Conservation (phyloP, 2,329 filamentous ascomycete genomes). For the Ophiostoma triangulosporum region DNA sequence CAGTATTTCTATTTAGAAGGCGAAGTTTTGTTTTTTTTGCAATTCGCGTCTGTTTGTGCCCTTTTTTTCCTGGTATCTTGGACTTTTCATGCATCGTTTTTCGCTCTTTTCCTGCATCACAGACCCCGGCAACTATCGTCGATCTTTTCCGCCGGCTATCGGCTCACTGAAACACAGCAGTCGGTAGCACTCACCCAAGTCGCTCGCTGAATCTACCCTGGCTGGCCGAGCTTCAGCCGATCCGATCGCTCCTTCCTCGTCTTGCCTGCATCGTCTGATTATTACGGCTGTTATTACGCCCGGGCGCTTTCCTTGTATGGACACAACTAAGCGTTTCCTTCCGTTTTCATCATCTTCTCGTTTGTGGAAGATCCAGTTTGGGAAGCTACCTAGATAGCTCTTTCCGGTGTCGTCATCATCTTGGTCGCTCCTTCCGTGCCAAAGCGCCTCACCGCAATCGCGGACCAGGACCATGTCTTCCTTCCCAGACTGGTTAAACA, state of each 20-base stretch:
- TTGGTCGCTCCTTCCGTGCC: neutral
- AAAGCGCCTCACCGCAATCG: neutral
- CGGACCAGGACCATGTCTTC: conserved; percentile 6
- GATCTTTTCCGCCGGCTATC: neutral
- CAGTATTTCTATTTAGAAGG: neutral
- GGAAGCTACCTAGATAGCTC: neutral
- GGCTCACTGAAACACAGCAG: neutral
- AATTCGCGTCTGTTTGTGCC: neutral
- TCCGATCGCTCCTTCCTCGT: neutral
- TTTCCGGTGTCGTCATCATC: neutral
- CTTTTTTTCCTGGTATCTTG: neutral
- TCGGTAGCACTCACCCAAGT: neutral
- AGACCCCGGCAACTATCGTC: neutral
- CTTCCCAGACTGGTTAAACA: conserved; percentile 8
- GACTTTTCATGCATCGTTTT: neutral
- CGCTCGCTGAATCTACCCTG: neutral
- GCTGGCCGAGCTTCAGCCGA: neutral
- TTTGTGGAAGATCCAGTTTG: too few species aligned
- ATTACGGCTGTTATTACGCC: neutral
- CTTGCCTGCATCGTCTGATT: neutral
- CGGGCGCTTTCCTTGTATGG: neutral
- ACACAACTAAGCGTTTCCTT: neutral
- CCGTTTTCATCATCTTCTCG: neutral
- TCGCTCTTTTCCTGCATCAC: neutral
- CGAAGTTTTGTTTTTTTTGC: neutral